Conservation (phyloP, 306 rosid species). For the Trifolium pratense region DNA sequence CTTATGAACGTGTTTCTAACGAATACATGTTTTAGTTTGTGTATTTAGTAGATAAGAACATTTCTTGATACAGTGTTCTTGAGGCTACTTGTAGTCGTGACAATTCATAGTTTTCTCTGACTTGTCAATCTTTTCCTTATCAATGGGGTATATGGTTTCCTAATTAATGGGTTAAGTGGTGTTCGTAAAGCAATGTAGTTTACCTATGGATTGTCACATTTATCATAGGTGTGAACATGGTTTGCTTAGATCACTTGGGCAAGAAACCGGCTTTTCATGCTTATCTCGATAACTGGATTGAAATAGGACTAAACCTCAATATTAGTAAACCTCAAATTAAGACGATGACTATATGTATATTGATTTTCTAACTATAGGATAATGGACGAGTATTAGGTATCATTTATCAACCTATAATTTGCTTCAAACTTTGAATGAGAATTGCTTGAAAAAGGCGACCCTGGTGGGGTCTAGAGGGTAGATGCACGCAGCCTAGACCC, state of each 20-base stretch:
- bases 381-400: neutral
- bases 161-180: neutral
- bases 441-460: neutral
- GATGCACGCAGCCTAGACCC: neutral
- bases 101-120: neutral
- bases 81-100: neutral
- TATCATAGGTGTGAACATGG: neutral
- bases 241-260: neutral
- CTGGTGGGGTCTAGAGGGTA: neutral
- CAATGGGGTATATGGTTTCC: conserved; percentile 4
- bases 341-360: conserved; percentile 8
- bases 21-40: neutral
- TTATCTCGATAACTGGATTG: too few species aligned
- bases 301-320: neutral
- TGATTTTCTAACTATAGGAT: neutral
- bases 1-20: neutral
- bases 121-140: neutral
- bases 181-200: conserved; percentile 4
- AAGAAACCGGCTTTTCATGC: too few species aligned
- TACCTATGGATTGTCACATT: conserved; percentile 8
- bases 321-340: neutral
- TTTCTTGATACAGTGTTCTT: neutral
- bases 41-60: conserved; percentile 3
- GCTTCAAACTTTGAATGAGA: conserved; percentile 11
- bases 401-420: neutral